Conservation (phyloP, 805 yeast species). For the Ogataea trehalophila region DNA sequence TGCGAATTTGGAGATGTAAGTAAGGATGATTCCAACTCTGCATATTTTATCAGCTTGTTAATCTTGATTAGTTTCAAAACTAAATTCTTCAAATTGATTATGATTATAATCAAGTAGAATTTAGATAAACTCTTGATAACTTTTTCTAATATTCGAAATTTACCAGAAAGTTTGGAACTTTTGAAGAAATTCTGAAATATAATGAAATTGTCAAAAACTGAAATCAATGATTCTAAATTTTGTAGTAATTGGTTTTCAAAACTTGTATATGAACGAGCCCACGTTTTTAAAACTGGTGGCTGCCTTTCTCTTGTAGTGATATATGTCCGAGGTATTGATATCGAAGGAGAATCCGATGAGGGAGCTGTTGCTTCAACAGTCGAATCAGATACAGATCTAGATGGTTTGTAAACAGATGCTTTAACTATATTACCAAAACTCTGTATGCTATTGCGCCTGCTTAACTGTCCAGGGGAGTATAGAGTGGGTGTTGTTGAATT, state of each 20-base stretch:
- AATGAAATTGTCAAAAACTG: slow-evolving; percentile 26
- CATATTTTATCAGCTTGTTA: slow-evolving; percentile 16
- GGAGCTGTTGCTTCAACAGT: no score
- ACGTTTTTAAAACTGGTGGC: background rate
- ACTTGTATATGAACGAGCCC: slow-evolving; percentile 12
- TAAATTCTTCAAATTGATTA: slow-evolving; percentile 25
- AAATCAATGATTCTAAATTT: slow-evolving; percentile 20
- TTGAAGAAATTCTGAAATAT: slow-evolving; percentile 24
- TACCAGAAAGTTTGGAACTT: slow-evolving; percentile 6
- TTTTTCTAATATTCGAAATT: slow-evolving; percentile 11
- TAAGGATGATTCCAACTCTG: slow-evolving; percentile 21
- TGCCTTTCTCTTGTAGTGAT: background rate
- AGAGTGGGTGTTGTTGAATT: slow-evolving; percentile 12
- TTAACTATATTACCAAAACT: background rate
- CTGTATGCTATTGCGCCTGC: slow-evolving; percentile 6
- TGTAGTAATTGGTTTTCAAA: slow-evolving; percentile 17
- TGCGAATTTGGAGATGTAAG: slow-evolving; percentile 3
- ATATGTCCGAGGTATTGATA: no score
- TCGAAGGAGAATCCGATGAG: no score
- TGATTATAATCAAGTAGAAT: slow-evolving; percentile 26
- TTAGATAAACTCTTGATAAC: slow-evolving; percentile 22
- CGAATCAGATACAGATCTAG: background rate
- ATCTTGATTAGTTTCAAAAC: slow-evolving; percentile 18
- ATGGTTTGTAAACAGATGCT: background rate
- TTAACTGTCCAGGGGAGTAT: slow-evolving; percentile 14